Evolutionary conservation across 306 rosid genomes (phyloP).

Genomic region (Prunus padus): DNA sequence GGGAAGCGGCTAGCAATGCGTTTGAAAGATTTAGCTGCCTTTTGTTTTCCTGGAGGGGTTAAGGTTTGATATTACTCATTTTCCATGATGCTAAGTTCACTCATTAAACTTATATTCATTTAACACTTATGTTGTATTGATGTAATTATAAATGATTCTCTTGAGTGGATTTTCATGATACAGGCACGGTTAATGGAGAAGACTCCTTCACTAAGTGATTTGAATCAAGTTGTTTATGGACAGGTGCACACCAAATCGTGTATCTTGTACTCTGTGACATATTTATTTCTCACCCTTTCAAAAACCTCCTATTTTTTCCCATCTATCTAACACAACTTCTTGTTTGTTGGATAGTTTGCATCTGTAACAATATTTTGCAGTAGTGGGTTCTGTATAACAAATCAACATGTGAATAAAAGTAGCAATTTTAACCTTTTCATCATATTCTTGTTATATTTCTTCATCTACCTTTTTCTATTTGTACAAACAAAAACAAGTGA

Average conservation of each 20-base stretch:
- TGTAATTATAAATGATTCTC: slow-evolving; percentile 11
- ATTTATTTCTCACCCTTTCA: slow-evolving; percentile 17
- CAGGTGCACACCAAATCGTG: slow-evolving; percentile 55
- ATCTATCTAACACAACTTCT: not conserved
- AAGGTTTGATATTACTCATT: slow-evolving; percentile 57
- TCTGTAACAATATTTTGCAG: not conserved
- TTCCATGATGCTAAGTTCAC: slow-evolving; percentile 12
- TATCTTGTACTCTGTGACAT: slow-evolving; percentile 14
- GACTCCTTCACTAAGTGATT: slow-evolving; percentile 88
- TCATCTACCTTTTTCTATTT: not conserved
- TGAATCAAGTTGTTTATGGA: slow-evolving; percentile 87
- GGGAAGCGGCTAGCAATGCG: slow-evolving; percentile 65
- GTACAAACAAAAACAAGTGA: not conserved
- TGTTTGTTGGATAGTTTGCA: not conserved
- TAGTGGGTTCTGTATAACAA: not conserved
- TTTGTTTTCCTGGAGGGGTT: slow-evolving; percentile 87
- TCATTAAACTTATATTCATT: not conserved
- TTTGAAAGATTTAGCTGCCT: slow-evolving; percentile 69
- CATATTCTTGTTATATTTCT: not conserved
- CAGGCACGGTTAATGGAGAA: slow-evolving; percentile 90
- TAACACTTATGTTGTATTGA: not conserved
- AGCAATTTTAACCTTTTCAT: not conserved
- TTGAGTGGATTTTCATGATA: slow-evolving; percentile 34
- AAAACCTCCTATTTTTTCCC: slow-evolving; percentile 9
- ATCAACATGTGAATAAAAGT: not conserved